Percentiles rank a stretch among this genome's conserved stretches.
Conservation (phyloP, 2,329 filamentous ascomycete species). For the Penicillium frequentans region DNA sequence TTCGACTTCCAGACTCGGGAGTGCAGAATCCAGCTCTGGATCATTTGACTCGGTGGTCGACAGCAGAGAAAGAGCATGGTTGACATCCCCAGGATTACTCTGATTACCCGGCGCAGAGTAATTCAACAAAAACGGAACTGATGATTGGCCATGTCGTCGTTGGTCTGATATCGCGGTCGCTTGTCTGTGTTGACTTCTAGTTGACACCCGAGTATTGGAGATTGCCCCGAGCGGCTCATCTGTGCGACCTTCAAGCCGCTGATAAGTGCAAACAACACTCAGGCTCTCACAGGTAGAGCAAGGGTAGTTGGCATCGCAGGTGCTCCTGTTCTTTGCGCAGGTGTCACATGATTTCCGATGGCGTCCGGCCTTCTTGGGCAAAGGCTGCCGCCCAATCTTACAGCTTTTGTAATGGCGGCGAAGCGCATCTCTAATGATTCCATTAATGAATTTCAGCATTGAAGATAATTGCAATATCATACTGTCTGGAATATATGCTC, state of each 20-base stretch:
- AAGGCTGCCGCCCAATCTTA: constrained; percentile 1
- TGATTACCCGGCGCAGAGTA: constrained; percentile 10
- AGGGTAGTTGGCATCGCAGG: constrained; percentile 1
- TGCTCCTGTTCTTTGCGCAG: constrained; percentile 3
- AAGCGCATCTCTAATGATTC: constrained; percentile 7
- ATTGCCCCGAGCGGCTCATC: background rate
- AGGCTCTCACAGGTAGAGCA: constrained; percentile 1
- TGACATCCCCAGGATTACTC: constrained; percentile 8
- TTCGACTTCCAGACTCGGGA: constrained; percentile 8
- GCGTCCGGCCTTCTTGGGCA: constrained; percentile 5
- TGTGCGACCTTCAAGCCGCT: background rate
- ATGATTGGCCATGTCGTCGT: background rate
- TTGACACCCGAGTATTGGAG: background rate
- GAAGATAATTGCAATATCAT: background rate
- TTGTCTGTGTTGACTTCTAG: background rate
- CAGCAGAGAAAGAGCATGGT: constrained; percentile 10
- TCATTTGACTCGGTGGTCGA: constrained; percentile 8
- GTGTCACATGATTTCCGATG: constrained; percentile 12
- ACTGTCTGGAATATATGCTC: constrained; percentile 12
- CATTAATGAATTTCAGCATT: background rate
- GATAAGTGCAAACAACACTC: constrained; percentile 1
- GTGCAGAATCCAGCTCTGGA: background rate
- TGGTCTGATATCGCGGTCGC: background rate
- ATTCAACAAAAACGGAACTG: constrained; percentile 14
- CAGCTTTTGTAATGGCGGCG: constrained; percentile 13